Percentiles rank a stretch among this genome's conserved stretches.
These are phyloP conservation scores for Flaveria floridana DNA, from an alignment of 140 eudicot species.

Conservation along the genomic window DNA sequence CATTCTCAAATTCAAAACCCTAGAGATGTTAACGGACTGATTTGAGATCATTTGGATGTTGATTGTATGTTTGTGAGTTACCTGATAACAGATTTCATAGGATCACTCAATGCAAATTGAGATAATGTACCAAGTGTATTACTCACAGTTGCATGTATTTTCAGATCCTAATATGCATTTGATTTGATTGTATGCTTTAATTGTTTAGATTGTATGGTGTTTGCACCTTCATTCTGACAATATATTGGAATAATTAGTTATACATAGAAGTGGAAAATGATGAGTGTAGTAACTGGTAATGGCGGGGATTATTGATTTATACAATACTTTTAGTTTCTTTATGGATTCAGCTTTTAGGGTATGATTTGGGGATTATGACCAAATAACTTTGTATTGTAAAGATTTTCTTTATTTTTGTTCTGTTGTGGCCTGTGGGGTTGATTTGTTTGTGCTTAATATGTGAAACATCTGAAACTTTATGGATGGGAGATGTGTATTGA, in stretches of 20 bases:
- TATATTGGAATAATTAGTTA: neutral
- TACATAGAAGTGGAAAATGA: conserved; percentile 11
- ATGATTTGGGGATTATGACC: too few species aligned
- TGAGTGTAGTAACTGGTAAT: neutral
- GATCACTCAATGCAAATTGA: neutral
- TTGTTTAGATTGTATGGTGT: neutral
- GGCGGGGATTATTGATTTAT: neutral
- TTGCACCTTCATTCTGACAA: neutral
- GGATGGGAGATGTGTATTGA: too few species aligned
- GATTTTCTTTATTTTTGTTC: too few species aligned
- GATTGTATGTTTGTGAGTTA: neutral
- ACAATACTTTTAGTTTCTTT: too few species aligned
- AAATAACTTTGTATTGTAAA: too few species aligned
- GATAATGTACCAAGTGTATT: neutral
- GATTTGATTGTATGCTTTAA: neutral
- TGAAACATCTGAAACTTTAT: too few species aligned
- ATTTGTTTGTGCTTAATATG: too few species aligned
- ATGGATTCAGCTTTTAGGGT: too few species aligned
- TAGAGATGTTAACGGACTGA: too few species aligned
- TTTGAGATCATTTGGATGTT: neutral
- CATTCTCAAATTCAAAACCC: too few species aligned
- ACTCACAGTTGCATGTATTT: neutral
- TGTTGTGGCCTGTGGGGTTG: too few species aligned
- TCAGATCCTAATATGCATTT: neutral
- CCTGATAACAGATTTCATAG: neutral